Conservation (phyloP, 2,329 filamentous ascomycete species). For the Penicillium nordicum region DNA sequence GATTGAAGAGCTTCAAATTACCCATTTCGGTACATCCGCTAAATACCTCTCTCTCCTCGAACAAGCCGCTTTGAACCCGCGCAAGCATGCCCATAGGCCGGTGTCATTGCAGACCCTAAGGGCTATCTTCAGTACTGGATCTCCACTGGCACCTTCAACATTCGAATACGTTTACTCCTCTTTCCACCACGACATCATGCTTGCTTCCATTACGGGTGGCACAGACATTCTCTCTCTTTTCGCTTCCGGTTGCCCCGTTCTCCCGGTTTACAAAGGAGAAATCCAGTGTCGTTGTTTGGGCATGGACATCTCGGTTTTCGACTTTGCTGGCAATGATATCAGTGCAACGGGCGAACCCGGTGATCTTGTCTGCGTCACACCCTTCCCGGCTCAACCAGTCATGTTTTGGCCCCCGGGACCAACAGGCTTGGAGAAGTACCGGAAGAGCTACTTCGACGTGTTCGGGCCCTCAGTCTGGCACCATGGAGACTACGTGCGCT, state of each 20-base stretch:
- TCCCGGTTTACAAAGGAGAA: conserved; percentile 69
- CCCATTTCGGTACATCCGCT: conserved; percentile 91
- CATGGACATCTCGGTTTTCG: conserved; percentile 66
- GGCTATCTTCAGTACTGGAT: conserved; percentile 92
- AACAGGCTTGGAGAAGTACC: conserved; percentile 71
- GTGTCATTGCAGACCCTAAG: conserved; percentile 55
- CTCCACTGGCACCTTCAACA: conserved; percentile 85
- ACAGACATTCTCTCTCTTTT: conserved; percentile 97
- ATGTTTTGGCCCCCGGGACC: conserved; percentile 72
- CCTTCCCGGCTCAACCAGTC: conserved; percentile 88
- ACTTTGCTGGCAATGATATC: conserved; percentile 57
- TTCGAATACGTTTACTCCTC: conserved; percentile 85
- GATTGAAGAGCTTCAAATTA: conserved; percentile 76
- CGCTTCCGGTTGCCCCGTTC: conserved; percentile 73
- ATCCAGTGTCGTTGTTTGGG: conserved; percentile 75
- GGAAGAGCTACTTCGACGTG: conserved; percentile 79
- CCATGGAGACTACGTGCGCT: conserved; percentile 84
- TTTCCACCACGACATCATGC: conserved; percentile 76
- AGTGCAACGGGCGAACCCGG: conserved; percentile 66
- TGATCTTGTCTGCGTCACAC: conserved; percentile 79
- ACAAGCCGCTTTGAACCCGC: conserved; percentile 65
- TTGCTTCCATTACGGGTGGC: conserved; percentile 90
- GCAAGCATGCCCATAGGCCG: conserved; percentile 45
- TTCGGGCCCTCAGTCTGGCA: conserved; percentile 74
- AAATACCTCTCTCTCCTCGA: conserved; percentile 91